Percentiles rank a stretch among this genome's conserved stretches.
Evolutionary conservation across 805 yeast genomes (phyloP).

Genomic region (Saturnispora dispora): DNA sequence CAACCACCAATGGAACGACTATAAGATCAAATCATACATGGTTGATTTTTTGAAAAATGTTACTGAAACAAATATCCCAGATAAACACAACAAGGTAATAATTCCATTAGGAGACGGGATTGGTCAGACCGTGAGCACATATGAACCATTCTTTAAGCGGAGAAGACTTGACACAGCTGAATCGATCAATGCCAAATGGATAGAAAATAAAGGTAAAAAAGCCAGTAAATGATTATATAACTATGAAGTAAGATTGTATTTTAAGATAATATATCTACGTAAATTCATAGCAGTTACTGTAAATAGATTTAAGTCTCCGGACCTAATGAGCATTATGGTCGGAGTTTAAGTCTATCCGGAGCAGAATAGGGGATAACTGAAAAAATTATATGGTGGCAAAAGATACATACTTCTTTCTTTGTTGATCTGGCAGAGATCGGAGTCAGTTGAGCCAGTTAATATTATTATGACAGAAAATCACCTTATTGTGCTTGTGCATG

Average conservation of each 20-base stretch:
- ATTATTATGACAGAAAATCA: slow-evolving; percentile 29
- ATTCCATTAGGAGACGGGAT: slow-evolving; percentile 68
- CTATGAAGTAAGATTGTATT: background rate
- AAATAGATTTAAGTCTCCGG: too few species aligned
- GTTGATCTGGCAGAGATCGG: background rate
- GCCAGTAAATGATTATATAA: background rate
- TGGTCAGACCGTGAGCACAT: slow-evolving; percentile 49
- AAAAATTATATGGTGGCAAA: background rate
- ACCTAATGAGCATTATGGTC: background rate
- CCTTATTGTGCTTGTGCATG: slow-evolving; percentile 67
- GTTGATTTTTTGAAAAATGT: slow-evolving; percentile 39
- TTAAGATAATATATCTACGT: too few species aligned
- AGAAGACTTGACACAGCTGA: slow-evolving; percentile 57
- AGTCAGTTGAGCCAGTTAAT: background rate
- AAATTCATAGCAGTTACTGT: too few species aligned
- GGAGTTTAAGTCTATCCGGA: slow-evolving; percentile 1
- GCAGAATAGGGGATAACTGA: too few species aligned
- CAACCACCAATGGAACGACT: slow-evolving; percentile 45
- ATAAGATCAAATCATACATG: slow-evolving; percentile 47
- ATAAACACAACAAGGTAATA: slow-evolving; percentile 7
- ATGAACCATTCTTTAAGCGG: slow-evolving; percentile 50
- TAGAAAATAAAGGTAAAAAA: slow-evolving; percentile 30
- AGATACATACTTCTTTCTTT: background rate
- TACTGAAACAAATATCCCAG: slow-evolving; percentile 26
- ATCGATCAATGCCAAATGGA: slow-evolving; percentile 56